These are phyloP conservation scores for Penicillium goetzii DNA, from an alignment of 495 filamentous ascomycete species.

Conservation along the genomic window DNA sequence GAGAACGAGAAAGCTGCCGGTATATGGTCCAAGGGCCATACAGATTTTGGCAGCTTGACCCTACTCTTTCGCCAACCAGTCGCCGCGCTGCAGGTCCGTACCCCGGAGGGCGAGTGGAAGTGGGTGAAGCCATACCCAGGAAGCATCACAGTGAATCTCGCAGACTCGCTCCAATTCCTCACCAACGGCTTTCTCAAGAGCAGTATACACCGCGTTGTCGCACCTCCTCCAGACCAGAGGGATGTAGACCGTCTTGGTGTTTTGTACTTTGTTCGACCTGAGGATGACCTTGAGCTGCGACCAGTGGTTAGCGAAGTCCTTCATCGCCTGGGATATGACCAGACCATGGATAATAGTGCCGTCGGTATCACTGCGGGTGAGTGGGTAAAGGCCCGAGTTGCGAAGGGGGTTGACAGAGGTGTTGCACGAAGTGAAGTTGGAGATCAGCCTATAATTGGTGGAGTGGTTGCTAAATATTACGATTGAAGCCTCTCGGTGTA, in stretches of 20 bases:
- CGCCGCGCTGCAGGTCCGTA: conserved; percentile 56
- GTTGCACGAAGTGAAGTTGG: conserved; percentile 11
- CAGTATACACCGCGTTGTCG: conserved; percentile 53
- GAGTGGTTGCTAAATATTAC: conserved; percentile 17
- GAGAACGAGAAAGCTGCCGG: conserved; percentile 47
- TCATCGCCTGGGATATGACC: conserved; percentile 26
- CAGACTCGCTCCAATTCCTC: conserved; percentile 49
- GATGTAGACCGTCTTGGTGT: conserved; percentile 51
- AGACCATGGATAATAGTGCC: conserved; percentile 36
- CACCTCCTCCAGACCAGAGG: conserved; percentile 51
- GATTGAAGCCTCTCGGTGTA: conserved; percentile 2
- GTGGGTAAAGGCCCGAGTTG: conserved; percentile 46
- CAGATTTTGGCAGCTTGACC: conserved; percentile 57
- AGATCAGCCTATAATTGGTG: conserved; percentile 18
- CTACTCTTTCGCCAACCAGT: conserved; percentile 60
- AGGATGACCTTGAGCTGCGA: conserved; percentile 37
- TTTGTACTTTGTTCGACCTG: conserved; percentile 53
- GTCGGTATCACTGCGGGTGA: conserved; percentile 45
- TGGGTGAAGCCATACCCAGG: conserved; percentile 36
- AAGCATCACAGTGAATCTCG: conserved; percentile 53
- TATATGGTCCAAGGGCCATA: conserved; percentile 53
- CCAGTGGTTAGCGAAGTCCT: conserved; percentile 38
- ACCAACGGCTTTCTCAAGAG: conserved; percentile 51
- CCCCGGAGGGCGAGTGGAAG: conserved; percentile 32
- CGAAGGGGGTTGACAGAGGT: conserved; percentile 18